These are phyloP conservation scores for Curvularia eragrostidis DNA, from an alignment of 2,329 filamentous ascomycete genomes.

Conservation along the genomic window DNA sequence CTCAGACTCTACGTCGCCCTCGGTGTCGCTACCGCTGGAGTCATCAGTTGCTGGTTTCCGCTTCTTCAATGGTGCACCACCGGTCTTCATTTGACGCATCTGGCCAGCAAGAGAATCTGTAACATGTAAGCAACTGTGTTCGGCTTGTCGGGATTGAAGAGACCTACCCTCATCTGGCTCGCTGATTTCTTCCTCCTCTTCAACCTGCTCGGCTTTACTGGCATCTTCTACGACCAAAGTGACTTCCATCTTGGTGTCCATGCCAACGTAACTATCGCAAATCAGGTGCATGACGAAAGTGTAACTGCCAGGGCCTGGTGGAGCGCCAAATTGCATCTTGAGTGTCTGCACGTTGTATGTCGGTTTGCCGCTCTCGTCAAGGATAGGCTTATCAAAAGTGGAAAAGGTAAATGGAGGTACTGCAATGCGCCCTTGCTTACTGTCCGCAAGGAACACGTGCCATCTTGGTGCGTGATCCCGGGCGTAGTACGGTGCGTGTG, in stretches of 20 bases:
- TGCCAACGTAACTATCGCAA: slow-evolving; percentile 93
- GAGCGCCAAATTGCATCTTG: slow-evolving; percentile 96
- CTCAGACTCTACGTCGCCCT: slow-evolving; percentile 65
- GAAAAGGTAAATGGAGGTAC: slow-evolving; percentile 97
- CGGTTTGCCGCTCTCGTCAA: slow-evolving; percentile 79
- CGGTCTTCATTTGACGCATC: slow-evolving; percentile 85
- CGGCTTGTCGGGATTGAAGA: not conserved
- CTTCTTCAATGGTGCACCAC: slow-evolving; percentile 61
- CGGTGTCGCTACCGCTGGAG: slow-evolving; percentile 68
- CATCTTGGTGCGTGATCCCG: slow-evolving; percentile 89
- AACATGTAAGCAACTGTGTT: slow-evolving; percentile 32
- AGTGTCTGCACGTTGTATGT: slow-evolving; percentile 96
- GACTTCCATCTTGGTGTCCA: slow-evolving; percentile 91
- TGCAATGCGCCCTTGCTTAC: slow-evolving; percentile 92
- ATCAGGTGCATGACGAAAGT: slow-evolving; percentile 93
- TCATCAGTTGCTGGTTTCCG: slow-evolving; percentile 66
- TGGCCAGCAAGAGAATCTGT: slow-evolving; percentile 87
- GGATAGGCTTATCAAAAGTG: slow-evolving; percentile 87
- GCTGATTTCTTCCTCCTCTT: slow-evolving; percentile 91
- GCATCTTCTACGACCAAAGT: slow-evolving; percentile 88
- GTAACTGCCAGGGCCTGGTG: slow-evolving; percentile 89
- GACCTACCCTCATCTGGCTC: slow-evolving; percentile 94
- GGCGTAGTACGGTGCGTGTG: slow-evolving; percentile 87
- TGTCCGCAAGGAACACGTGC: slow-evolving; percentile 94
- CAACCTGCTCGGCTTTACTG: slow-evolving; percentile 79